Evolutionary conservation across 2,329 filamentous ascomycete species (phyloP), one percentile per base, ranked within the genome.

Genomic region (Ramularia collo-cygni): DNA sequence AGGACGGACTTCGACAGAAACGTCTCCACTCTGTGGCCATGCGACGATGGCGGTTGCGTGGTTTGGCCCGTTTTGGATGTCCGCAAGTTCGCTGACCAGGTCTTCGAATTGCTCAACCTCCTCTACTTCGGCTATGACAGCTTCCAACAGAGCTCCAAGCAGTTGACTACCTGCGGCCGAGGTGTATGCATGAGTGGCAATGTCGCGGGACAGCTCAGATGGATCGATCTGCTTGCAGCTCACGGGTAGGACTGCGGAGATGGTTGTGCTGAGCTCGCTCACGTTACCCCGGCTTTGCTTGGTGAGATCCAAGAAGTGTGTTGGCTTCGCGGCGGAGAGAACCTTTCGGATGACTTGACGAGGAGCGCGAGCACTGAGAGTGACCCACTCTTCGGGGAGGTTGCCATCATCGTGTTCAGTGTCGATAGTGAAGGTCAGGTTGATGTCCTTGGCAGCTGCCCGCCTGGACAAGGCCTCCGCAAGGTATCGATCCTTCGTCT

Each of bases 21-120:
- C 24, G 7, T 24, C 19, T 3, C 32, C 17, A 10, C 9, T 16
- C 8, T 12, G 12, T 5, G 37, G 21, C 42, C 42, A 44, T 19
- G 37, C 32, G 16, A 44, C n/a, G 4, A 41, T 27, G 8, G 33
- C 18, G 8, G 32, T 4, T 8, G 38, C 21, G 10, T 24, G 21
- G 21, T 24, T 24, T 6, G 21, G 21, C 6, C 21, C 21, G 21
- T 10, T 24, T 10, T 6, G 6, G 21, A 24, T 6, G 21, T 24
- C 21, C 6, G 6, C 10, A 10, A 24, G 21, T 24, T 6, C 6
- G 21, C 6, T 10, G 21, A 24, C 21, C 21, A 24, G 21, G 21
- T 24, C 21, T 6, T 24, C 21, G 21, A 6, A 24, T 6, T 24
- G 6, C 10, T 24, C 21, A 10, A 24, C 21, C 10, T 6, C 21